phyloP scores from a whole-genome alignment of 176 grass and related monocot genomes.

The Poa pratensis region DNA sequence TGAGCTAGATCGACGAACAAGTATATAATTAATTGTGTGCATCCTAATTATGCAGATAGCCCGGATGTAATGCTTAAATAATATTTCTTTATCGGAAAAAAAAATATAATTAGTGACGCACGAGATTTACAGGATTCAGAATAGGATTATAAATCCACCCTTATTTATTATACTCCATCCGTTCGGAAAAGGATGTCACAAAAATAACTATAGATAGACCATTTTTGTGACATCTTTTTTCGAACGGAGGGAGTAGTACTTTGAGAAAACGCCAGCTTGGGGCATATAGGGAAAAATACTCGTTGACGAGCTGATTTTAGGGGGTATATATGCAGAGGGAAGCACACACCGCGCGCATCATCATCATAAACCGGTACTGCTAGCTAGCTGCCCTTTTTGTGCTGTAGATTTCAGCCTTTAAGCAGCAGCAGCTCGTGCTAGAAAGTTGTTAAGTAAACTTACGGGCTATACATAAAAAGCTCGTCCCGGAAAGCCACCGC shows the following conservation, averaged over 20 bases:
- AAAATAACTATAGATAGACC: too few relatives aligned
- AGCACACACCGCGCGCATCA: neutral
- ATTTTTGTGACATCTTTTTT: too few relatives aligned
- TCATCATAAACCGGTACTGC: neutral
- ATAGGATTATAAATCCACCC: neutral
- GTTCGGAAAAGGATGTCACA: too few relatives aligned
- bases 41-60: too few relatives aligned
- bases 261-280: neutral
- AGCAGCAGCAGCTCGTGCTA: neutral
- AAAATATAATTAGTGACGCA: neutral
- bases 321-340: neutral
- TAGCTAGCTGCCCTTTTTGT: neutral
- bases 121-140: neutral
- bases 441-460: conserved; percentile 13
- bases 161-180: too few relatives aligned
- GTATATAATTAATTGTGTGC: too few relatives aligned
- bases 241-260: too few relatives aligned
- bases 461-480: conserved; percentile 6
- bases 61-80: too few relatives aligned
- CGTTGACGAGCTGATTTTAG: neutral
- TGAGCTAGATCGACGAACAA: neutral
- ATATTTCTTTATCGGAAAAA: too few relatives aligned
- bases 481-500: neutral
- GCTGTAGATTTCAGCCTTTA: conserved; percentile 24
- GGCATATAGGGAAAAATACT: neutral